Evolutionary conservation across 164 flowering plant genomes (phyloP), one percentile per base, ranked within the genome.

Genomic region (Saururus chinensis): DNA sequence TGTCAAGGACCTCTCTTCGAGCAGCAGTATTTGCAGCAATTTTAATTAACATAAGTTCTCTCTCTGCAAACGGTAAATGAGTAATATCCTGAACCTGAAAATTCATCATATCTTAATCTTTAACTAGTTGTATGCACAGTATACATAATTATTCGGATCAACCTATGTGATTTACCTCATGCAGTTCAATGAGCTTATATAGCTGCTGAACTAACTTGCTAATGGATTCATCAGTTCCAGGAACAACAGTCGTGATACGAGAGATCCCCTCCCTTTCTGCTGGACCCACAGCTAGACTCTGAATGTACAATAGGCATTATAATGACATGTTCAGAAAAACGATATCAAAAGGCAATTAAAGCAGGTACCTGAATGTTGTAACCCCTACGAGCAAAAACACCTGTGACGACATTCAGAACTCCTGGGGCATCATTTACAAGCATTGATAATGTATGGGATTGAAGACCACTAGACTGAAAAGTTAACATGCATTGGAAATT

Each of bases 201-300:
- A 95, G 85, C 63, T 91, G 99, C 66, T 91, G 95, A 56, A 87
- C 84, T 74, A 95, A 78, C 77, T 91, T 91, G 74, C 76, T 61
- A 74, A 91, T 87, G 61, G 96, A 87, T 66, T 84, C 93, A 76
- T 95, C 92, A 58, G 95, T 91, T 37, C 89, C 99, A 63, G 95
- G 97, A 70, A 95, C 95, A 67, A 95, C 99, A 41, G 99, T 95
- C 62, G 93, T 95, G 64, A 95, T 87, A 60, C 96, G 93, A 58
- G 99, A 95, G 53, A 79, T 64, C 0, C 99, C 99, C 72, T 86
- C 85, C 42, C 40, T 71, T 80, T 95, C 99, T 21, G 99, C 80
- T 74, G 78, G 93, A 23, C 97, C 99, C 45, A 88, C 97, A 70
- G 97, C 99, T 61, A 95, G 85, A 74, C 99, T 95, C 99, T 95